Conservation (phyloP, 75 land plant species). For the Selaginella moellendorffii region DNA sequence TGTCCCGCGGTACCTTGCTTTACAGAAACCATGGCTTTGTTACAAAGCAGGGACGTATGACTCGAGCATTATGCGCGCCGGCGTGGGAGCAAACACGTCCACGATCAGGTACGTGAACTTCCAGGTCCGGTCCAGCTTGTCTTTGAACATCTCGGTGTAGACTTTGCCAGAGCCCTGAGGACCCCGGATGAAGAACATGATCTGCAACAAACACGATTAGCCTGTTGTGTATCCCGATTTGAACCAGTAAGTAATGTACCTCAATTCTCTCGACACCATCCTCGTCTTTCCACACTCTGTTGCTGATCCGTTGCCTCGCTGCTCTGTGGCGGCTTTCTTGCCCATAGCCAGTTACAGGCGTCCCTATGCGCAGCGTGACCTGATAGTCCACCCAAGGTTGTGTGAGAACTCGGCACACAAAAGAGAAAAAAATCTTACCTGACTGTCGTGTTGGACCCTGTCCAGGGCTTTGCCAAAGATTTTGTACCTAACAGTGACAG, state of each 20-base stretch:
- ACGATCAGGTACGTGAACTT: slow-evolving; percentile 83
- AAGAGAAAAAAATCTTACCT: slow-evolving; percentile 28
- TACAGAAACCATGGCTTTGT: no score
- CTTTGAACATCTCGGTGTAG: slow-evolving; percentile 77
- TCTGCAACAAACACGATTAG: slow-evolving; percentile 24
- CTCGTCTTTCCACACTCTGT: slow-evolving; percentile 72
- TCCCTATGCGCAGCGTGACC: slow-evolving; percentile 73
- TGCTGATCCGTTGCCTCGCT: slow-evolving; percentile 75
- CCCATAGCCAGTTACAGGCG: slow-evolving; percentile 86
- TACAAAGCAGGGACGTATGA: slow-evolving; percentile 78
- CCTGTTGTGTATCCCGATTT: not conserved
- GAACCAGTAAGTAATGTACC: slow-evolving; percentile 23
- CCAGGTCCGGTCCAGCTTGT: slow-evolving; percentile 62
- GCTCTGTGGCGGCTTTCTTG: slow-evolving; percentile 89
- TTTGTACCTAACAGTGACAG: slow-evolving; percentile 45
- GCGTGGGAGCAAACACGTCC: slow-evolving; percentile 52
- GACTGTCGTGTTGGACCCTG: slow-evolving; percentile 67
- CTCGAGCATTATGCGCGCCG: slow-evolving; percentile 62
- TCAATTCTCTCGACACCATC: slow-evolving; percentile 87
- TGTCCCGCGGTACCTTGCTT: no score
- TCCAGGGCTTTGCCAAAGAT: slow-evolving; percentile 63
- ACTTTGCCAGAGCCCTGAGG: slow-evolving; percentile 85
- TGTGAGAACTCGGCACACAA: no score
- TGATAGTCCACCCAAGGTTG: no score
- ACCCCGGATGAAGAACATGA: slow-evolving; percentile 69